These are phyloP conservation scores for Platanthera zijinensis DNA, from an alignment of 106 monocot genomes.

Conservation along the genomic window DNA sequence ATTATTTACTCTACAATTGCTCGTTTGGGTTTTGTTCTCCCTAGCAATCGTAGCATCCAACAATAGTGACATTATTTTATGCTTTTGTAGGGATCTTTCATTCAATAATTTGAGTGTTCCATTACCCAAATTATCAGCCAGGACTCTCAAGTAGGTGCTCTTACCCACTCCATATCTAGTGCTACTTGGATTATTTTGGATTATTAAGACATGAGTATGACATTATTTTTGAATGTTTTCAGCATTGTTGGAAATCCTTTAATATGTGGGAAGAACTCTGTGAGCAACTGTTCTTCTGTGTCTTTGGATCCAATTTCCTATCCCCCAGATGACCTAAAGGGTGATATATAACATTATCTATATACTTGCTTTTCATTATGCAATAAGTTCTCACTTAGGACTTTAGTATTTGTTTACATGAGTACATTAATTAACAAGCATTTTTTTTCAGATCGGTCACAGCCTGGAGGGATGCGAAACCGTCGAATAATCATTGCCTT, in stretches of 20 bases:
- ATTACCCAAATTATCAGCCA: constrained; percentile 60
- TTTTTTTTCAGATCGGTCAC: constrained; percentile 57
- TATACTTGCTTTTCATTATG: not conserved
- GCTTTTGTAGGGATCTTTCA: constrained; percentile 69
- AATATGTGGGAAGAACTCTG: constrained; percentile 59
- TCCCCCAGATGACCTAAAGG: constrained; percentile 74
- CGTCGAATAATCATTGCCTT: constrained; percentile 53
- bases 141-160: constrained; percentile 76
- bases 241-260: constrained; percentile 87
- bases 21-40: no score
- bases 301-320: constrained; percentile 68
- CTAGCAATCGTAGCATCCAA: no score
- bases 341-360: constrained; percentile 19
- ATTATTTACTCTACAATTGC: no score
- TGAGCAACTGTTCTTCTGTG: constrained; percentile 65
- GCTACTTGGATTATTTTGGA: not conserved
- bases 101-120: constrained; percentile 85
- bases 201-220: not conserved
- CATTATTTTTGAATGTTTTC: constrained; percentile 12
- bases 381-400: not conserved
- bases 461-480: constrained; percentile 29
- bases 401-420: constrained; percentile 8
- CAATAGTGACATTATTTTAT: not conserved
- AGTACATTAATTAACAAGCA: constrained; percentile 17
- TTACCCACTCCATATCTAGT: not conserved